Percentiles rank a stretch among this genome's conserved stretches.
These are phyloP conservation scores for Sporopachydermia quercuum DNA, from an alignment of 805 yeast genomes.

Conservation along the genomic window DNA sequence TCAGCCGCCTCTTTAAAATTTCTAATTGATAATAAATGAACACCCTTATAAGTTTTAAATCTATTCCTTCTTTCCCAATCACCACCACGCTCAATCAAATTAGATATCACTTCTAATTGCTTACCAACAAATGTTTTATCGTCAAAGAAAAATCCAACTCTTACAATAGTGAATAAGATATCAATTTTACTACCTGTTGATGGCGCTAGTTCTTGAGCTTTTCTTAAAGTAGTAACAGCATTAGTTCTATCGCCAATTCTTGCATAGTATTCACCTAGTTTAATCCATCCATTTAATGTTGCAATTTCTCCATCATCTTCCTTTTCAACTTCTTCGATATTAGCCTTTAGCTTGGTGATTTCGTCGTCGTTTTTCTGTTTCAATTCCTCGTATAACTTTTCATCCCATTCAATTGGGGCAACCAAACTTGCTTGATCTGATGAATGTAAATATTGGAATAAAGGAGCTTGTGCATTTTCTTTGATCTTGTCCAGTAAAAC, in stretches of 20 bases:
- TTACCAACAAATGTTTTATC: constrained; percentile 57
- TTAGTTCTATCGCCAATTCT: constrained; percentile 66
- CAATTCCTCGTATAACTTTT: constrained; percentile 36
- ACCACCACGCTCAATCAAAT: constrained; percentile 87
- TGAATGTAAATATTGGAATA: constrained; percentile 49
- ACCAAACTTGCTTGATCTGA: constrained; percentile 22
- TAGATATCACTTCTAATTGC: constrained; percentile 57
- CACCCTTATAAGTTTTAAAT: constrained; percentile 81
- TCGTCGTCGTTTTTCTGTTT: constrained; percentile 37
- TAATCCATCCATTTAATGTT: constrained; percentile 57
- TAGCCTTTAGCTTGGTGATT: constrained; percentile 29
- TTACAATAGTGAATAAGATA: constrained; percentile 60
- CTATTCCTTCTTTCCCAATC: constrained; percentile 98
- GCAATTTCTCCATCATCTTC: constrained; percentile 84
- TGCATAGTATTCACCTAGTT: constrained; percentile 81
- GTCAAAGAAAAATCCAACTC: constrained; percentile 81
- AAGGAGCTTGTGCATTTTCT: constrained; percentile 61
- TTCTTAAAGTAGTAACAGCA: constrained; percentile 50
- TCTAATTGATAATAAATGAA: constrained; percentile 72
- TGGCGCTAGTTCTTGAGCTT: constrained; percentile 66
- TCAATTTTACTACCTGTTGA: constrained; percentile 88
- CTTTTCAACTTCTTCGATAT: constrained; percentile 36
- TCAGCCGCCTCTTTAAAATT: constrained; percentile 77
- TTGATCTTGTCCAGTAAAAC: constrained; percentile 40
- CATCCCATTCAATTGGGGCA: constrained; percentile 41